A percentile compares a stretch with the other conserved stretches of the same genome.
Conservation (phyloP, 1,284 basidiomycete species). For the Cryptococcus sp. region DNA sequence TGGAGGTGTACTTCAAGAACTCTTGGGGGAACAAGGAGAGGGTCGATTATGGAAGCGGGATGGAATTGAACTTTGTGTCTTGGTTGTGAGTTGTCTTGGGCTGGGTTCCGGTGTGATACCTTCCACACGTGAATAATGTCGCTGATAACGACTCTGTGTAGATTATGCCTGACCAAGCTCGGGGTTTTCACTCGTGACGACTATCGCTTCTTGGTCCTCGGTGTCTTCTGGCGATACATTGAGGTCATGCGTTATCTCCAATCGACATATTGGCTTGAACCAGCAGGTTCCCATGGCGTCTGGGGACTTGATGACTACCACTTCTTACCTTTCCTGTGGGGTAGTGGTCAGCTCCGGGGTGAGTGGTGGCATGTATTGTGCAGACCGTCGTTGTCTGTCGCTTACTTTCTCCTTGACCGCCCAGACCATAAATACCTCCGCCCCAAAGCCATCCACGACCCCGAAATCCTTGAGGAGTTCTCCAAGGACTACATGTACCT, state of each 20-base stretch:
- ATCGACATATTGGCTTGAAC: conserved; percentile 95
- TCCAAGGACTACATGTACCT: conserved; percentile 94
- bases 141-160: conserved; percentile 40
- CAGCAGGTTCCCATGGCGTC: conserved; percentile 94
- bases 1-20: conserved; percentile 78
- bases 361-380: conserved; percentile 17
- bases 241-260: conserved; percentile 86
- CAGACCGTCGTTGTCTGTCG: too few relatives aligned
- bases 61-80: conserved; percentile 97
- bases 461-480: conserved; percentile 90
- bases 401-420: background rate
- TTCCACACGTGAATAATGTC: too few relatives aligned
- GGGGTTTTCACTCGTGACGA: conserved; percentile 66
- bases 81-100: conserved; percentile 70
- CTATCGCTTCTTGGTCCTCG: conserved; percentile 71
- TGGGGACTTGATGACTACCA: conserved; percentile 99
- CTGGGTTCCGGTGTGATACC: too few relatives aligned
- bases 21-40: conserved; percentile 87
- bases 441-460: conserved; percentile 89
- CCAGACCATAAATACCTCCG: conserved; percentile 81
- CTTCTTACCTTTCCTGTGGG: conserved; percentile 91
- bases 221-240: conserved; percentile 92
- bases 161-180: conserved; percentile 75
- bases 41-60: conserved; percentile 98
- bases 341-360: conserved; percentile 70